Evolutionary conservation across 2,329 filamentous ascomycete species (phyloP), one percentile per base, ranked within the genome.

Genomic region (Seiridium cupressi): DNA sequence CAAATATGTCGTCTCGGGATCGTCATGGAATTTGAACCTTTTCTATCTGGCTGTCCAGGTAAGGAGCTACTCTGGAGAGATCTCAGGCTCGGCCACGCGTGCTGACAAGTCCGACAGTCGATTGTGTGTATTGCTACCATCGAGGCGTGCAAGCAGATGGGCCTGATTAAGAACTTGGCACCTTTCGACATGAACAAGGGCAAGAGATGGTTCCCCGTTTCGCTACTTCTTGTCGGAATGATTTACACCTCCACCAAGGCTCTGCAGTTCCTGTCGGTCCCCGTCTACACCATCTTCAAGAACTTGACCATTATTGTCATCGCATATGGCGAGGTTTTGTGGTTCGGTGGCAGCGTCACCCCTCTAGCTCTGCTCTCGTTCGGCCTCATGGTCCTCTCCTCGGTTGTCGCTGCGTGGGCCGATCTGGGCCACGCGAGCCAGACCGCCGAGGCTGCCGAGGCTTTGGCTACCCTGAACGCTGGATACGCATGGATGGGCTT

Each of bases 201-300:
- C 51, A 93, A 88, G 76, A 96, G 93, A 83, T 99, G 94, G 95
- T 97, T 98, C 72, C 95, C 95, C 54, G 92, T 99, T 70, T 96
- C 95, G 60, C 82, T 97, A 59, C 90, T 98, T 63, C 88, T 99
- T 65, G 95, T 98, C 72, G 93, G 93, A 74, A 99, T 98, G 95
- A 98, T 99, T 77, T 99, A 98, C 79, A 98, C 95, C 59, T 89
- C 92, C 71, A 95, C 92, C 71, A 97, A 97, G 81, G 93, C 95
- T 26, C 87, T 99, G 51, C 93, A 97, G 78, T 98, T 89, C 78
- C 90, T 99, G 63, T 97, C 93, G 38, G 96, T 99, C 59, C 95
- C 95, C 32, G 95, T 99, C 34, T 99, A 99, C 80, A 99, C 95
- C 59, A 99, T 99, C 75, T 99, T 99, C 85, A 99, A 99, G 85